Percentiles rank a stretch among this genome's conserved stretches.
Conservation (phyloP, 352 stramenopile genomes). For the Globisporangium splendens region DNA sequence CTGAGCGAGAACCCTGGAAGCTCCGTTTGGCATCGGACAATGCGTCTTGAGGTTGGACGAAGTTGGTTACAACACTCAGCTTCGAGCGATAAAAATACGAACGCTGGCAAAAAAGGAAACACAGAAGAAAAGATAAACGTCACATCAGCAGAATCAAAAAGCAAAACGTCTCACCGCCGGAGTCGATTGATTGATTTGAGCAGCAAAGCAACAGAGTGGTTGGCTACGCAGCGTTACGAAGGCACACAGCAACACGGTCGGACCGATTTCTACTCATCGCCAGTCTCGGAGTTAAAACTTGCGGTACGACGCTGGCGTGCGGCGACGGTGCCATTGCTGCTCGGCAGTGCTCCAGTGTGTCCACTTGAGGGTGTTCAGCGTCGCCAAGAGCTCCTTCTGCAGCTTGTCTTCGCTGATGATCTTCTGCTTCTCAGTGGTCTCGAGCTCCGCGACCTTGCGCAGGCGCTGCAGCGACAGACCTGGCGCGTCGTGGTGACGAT, state of each 20-base stretch:
- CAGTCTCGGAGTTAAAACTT: conserved; percentile 38
- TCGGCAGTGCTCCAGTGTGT: conserved; percentile 52
- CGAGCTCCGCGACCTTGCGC: conserved; percentile 61
- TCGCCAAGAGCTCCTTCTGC: conserved; percentile 33
- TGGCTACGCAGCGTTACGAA: not conserved
- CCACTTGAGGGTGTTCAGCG: conserved; percentile 47
- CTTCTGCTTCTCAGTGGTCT: conserved; percentile 61
- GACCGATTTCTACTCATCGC: not conserved
- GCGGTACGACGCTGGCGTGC: conserved; percentile 44
- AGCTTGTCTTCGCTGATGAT: conserved; percentile 60
- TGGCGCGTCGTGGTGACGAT: conserved; percentile 40
- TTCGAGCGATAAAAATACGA: not conserved
- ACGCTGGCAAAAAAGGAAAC: not conserved
- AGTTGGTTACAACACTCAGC: not conserved
- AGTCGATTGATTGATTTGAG: not conserved
- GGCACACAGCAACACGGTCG: too few relatives aligned
- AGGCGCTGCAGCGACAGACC: conserved; percentile 67
- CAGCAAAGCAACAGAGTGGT: not conserved
- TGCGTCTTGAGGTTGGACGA: not conserved
- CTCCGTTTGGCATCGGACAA: too few relatives aligned
- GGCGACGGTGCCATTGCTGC: conserved; percentile 57
- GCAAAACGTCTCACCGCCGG: not conserved
- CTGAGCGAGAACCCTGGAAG: too few relatives aligned
- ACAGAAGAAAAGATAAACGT: not conserved
- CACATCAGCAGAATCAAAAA: not conserved